Percentiles rank a stretch among this genome's conserved stretches.
Conservation (phyloP, 108 stramenopile genomes). For the Asterionellopsis glacialis region DNA sequence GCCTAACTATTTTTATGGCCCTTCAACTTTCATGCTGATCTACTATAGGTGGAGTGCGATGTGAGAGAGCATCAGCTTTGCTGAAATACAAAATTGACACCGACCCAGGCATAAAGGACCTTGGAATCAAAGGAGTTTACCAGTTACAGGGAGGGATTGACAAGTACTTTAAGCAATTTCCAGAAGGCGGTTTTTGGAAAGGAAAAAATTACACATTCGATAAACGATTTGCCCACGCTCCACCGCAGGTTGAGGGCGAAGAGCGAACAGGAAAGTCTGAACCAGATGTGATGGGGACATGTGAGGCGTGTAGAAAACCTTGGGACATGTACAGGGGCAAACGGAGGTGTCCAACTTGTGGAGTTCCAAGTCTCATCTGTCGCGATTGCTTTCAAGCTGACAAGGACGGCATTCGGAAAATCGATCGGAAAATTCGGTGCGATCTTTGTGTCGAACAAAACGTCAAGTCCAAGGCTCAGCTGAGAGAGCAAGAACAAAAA, state of each 20-base stretch:
- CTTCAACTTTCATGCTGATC: slow-evolving; percentile 7
- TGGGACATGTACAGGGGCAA: slow-evolving; percentile 94
- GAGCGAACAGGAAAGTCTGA: slow-evolving; percentile 24
- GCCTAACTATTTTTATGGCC: no score
- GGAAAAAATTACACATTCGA: slow-evolving; percentile 88
- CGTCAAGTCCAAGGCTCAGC: slow-evolving; percentile 43
- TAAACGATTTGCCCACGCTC: slow-evolving; percentile 86
- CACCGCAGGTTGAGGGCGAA: slow-evolving; percentile 49
- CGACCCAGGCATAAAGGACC: slow-evolving; percentile 48
- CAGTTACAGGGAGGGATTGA: slow-evolving; percentile 89
- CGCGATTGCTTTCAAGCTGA: slow-evolving; percentile 56
- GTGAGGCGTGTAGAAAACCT: slow-evolving; percentile 76
- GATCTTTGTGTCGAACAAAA: slow-evolving; percentile 61
- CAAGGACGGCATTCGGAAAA: slow-evolving; percentile 30
- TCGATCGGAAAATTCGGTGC: slow-evolving; percentile 44
- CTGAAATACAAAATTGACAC: slow-evolving; percentile 78
- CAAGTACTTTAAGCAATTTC: slow-evolving; percentile 76
- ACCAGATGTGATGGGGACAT: slow-evolving; percentile 52
- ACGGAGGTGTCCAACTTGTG: slow-evolving; percentile 85
- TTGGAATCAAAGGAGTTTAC: slow-evolving; percentile 79
- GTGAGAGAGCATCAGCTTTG: slow-evolving; percentile 84
- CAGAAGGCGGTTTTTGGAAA: slow-evolving; percentile 83
- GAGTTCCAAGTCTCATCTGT: slow-evolving; percentile 83
- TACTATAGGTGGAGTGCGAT: slow-evolving; percentile 66
- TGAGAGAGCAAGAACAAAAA: slow-evolving; percentile 34